These are phyloP conservation scores for Fusarium drepaniforme DNA, from an alignment of 2,329 filamentous ascomycete genomes.

Conservation along the genomic window DNA sequence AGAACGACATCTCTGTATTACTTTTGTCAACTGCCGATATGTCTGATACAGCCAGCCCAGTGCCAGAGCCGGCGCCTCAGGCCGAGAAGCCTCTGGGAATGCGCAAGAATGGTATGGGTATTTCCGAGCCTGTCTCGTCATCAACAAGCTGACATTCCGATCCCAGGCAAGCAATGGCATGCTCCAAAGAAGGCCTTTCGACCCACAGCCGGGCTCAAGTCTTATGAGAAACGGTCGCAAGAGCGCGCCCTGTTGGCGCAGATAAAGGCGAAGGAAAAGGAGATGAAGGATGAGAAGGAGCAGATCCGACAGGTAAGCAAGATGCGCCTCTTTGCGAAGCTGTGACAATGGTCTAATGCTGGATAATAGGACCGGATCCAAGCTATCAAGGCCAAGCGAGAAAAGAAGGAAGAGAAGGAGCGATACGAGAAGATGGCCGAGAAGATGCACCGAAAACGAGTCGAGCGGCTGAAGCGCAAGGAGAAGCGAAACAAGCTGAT, in stretches of 20 bases:
- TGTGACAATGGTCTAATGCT: conserved; percentile 20
- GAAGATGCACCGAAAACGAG: conserved; percentile 97
- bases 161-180: conserved; percentile 94
- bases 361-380: conserved; percentile 76
- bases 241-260: conserved; percentile 77
- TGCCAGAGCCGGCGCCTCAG: conserved; percentile 50
- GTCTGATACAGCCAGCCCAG: conserved; percentile 52
- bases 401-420: conserved; percentile 92
- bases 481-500: conserved; percentile 95
- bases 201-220: conserved; percentile 80
- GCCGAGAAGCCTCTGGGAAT: conserved; percentile 68
- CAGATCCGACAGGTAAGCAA: conserved; percentile 80
- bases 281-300: conserved; percentile 96
- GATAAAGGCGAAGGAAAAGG: conserved; percentile 93
- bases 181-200: conserved; percentile 86
- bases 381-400: conserved; percentile 85
- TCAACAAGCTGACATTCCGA: conserved; percentile 20
- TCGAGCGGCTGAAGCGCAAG: conserved; percentile 92
- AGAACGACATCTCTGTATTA: conserved; percentile 22
- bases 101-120: conserved; percentile 81
- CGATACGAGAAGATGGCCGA: conserved; percentile 94
- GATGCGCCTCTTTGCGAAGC: background rate
- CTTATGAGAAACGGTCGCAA: conserved; percentile 82
- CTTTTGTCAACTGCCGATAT: conserved; percentile 50
- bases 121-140: background rate